Conservation (phyloP, 257 asterid genomes). For the Paulownia fortunei region DNA sequence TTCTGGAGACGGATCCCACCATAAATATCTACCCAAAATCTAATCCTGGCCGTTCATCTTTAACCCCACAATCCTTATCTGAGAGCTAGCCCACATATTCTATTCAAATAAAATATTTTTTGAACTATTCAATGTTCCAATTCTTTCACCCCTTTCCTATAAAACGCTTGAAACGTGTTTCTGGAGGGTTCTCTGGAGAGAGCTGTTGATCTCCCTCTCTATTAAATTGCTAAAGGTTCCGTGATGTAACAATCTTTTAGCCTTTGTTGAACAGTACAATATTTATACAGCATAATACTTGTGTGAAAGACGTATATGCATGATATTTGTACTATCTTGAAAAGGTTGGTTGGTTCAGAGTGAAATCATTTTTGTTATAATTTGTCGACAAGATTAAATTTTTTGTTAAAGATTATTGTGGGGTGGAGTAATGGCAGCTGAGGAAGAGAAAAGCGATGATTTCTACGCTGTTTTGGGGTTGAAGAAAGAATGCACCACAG, state of each 20-base stretch:
- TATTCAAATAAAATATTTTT: neutral
- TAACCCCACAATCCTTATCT: slow-evolving; percentile 13
- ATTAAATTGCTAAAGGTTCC: slow-evolving; percentile 10
- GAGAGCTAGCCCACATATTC: slow-evolving; percentile 1
- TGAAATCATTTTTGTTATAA: slow-evolving; percentile 21
- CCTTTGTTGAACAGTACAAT: neutral
- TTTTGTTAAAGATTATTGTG: neutral
- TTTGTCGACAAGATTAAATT: slow-evolving; percentile 57
- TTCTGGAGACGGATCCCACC: slow-evolving; percentile 39
- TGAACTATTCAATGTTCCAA: slow-evolving; percentile 28
- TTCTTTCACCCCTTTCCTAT: neutral
- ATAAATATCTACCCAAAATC: slow-evolving; percentile 34
- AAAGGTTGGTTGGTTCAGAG: slow-evolving; percentile 9
- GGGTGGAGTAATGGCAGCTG: slow-evolving; percentile 55
- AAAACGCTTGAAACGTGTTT: neutral
- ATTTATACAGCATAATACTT: neutral
- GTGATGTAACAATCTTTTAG: slow-evolving; percentile 4
- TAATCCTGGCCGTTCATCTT: slow-evolving; percentile 37
- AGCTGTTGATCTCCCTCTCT: slow-evolving; percentile 2
- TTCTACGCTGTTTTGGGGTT: slow-evolving; percentile 74
- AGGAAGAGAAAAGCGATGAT: slow-evolving; percentile 49
- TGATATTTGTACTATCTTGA: neutral
- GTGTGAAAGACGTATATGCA: neutral
- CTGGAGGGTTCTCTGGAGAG: slow-evolving; percentile 36
- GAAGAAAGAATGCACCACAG: slow-evolving; percentile 71